Evolutionary conservation across 352 stramenopile genomes (phyloP).

Genomic region (Globisporangium solare): DNA sequence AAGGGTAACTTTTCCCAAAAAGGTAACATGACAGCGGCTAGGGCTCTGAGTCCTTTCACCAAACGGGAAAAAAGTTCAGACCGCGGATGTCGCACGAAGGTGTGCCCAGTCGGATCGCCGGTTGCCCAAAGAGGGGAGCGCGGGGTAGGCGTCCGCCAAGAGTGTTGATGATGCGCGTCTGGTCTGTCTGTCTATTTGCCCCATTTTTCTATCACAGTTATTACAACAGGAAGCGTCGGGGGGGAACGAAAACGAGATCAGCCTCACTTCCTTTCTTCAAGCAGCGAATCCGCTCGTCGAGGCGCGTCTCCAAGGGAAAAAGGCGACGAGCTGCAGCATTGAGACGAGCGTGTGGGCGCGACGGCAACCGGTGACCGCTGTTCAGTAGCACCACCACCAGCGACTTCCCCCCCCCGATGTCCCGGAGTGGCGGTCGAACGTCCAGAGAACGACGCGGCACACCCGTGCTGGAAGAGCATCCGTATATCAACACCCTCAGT

Average conservation of each 20-base stretch:
- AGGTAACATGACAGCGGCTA: neutral
- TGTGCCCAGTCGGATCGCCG: neutral
- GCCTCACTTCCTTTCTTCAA: too few species aligned
- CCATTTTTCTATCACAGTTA: neutral
- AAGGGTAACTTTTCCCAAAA: neutral
- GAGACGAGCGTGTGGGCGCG: neutral
- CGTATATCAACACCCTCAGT: slow-evolving; percentile 51
- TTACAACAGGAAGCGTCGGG: too few species aligned
- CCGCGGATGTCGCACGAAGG: slow-evolving; percentile 10
- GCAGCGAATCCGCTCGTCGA: too few species aligned
- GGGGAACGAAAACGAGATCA: too few species aligned
- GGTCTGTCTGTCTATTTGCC: neutral
- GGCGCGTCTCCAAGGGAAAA: too few species aligned
- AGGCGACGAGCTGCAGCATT: neutral
- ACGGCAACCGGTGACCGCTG: neutral
- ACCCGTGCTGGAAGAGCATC: slow-evolving; percentile 70
- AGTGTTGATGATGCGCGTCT: neutral
- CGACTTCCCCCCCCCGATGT: slow-evolving; percentile 4
- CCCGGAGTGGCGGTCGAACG: slow-evolving; percentile 24
- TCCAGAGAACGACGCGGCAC: slow-evolving; percentile 50
- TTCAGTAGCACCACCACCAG: too few species aligned
- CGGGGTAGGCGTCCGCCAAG: neutral
- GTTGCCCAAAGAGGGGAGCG: neutral
- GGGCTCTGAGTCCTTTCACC: neutral
- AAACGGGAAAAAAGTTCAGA: slow-evolving; percentile 3